Percentiles rank a stretch among this genome's conserved stretches.
Conservation (phyloP, 139 green algal genomes). For the Chlamydomonas urium region DNA sequence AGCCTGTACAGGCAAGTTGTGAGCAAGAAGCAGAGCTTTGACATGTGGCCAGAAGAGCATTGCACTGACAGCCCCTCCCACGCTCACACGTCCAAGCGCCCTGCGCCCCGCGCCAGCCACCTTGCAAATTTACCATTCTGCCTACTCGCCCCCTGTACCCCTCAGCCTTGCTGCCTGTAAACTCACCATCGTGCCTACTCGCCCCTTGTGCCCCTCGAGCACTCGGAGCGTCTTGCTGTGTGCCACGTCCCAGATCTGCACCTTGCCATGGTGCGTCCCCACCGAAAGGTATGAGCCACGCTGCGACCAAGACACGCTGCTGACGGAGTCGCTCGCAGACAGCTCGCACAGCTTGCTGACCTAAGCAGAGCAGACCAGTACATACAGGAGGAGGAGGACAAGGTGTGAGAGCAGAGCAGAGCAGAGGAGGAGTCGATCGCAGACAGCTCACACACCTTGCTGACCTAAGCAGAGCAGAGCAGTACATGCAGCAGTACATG, state of each 20-base stretch:
- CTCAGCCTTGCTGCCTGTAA: too few relatives aligned
- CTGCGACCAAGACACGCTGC: conserved; percentile 83
- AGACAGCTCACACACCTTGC: conserved; percentile 87
- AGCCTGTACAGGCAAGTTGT: conserved; percentile 59
- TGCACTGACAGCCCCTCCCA: not conserved
- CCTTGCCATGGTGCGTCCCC: conserved; percentile 45
- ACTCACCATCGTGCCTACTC: conserved; percentile 40
- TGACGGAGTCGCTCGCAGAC: conserved; percentile 63
- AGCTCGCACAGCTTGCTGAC: conserved; percentile 94
- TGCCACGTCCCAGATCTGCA: conserved; percentile 16
- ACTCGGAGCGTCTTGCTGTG: not conserved
- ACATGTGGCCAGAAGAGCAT: not conserved
- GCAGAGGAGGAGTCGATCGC: conserved; percentile 51
- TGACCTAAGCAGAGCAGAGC: too few relatives aligned
- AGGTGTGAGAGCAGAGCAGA: too few relatives aligned
- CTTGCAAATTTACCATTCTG: too few relatives aligned
- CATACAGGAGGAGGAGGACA: too few relatives aligned
- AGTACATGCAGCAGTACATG: too few relatives aligned
- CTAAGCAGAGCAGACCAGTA: too few relatives aligned
- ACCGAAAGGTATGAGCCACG: conserved; percentile 85
- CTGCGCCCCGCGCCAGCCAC: too few relatives aligned
- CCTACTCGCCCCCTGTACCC: not conserved
- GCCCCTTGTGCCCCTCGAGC: conserved; percentile 16
- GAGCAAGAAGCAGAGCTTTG: too few relatives aligned
- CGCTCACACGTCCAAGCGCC: too few relatives aligned